Percentiles rank a stretch among this genome's conserved stretches.
Conservation (phyloP, 768 basidiomycete genomes). For the Sporobolomyces roseus region DNA sequence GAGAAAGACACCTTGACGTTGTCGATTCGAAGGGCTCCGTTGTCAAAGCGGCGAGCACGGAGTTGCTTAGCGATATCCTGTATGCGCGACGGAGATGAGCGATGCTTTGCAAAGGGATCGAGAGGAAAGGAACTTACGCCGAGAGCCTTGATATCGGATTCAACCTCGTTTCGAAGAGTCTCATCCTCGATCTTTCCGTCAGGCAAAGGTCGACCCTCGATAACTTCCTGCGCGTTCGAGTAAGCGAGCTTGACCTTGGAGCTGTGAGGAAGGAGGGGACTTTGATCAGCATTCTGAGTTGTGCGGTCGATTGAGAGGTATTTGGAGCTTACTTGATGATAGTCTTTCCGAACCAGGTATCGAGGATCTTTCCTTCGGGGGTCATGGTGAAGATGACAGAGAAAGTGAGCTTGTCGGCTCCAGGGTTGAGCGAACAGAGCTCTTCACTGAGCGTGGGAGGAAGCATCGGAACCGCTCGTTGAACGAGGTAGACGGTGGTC, state of each 20-base stretch:
- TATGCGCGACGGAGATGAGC: not conserved
- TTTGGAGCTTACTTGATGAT: conserved; percentile 68
- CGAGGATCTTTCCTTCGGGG: conserved; percentile 70
- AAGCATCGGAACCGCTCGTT: conserved; percentile 94
- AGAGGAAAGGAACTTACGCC: conserved; percentile 48
- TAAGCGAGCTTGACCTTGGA: conserved; percentile 85
- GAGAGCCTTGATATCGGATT: conserved; percentile 69
- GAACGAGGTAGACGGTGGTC: conserved; percentile 86
- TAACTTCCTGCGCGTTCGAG: conserved; percentile 70
- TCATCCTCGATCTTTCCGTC: conserved; percentile 52
- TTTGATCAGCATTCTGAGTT: not conserved
- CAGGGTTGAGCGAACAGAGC: conserved; percentile 84
- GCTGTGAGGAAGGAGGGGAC: conserved; percentile 50
- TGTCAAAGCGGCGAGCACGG: conserved; percentile 67
- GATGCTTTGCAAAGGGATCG: not conserved
- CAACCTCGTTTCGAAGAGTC: conserved; percentile 55
- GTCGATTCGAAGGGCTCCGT: conserved; percentile 70
- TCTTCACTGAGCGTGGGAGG: conserved; percentile 89
- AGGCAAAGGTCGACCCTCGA: conserved; percentile 66
- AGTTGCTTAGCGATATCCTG: conserved; percentile 66
- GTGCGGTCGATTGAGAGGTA: not conserved
- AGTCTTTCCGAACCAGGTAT: conserved; percentile 90
- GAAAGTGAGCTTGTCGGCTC: conserved; percentile 84
- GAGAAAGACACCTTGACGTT: conserved; percentile 69
- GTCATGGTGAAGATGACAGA: conserved; percentile 82